Evolutionary conservation across 345 rosid species (phyloP).

Genomic region (Clarkia xantiana): DNA sequence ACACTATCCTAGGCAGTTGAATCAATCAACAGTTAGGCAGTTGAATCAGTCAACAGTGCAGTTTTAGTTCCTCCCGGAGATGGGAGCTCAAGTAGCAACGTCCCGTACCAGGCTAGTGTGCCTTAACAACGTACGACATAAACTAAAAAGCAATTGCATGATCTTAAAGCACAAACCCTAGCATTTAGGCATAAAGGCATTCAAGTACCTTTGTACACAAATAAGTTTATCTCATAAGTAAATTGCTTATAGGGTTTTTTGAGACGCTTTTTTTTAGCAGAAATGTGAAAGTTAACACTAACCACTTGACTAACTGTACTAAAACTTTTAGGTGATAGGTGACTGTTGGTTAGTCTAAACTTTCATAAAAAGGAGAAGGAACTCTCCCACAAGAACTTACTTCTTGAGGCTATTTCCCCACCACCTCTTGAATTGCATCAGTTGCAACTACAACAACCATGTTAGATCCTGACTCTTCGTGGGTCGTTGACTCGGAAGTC

Average conservation of each 20-base stretch:
- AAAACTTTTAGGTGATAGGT: no score
- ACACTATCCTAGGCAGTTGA: constrained; percentile 54
- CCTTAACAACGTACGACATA: constrained; percentile 54
- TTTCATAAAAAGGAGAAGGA: constrained; percentile 96
- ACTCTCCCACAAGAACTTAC: constrained; percentile 91
- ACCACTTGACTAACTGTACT: no score
- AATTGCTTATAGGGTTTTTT: background rate
- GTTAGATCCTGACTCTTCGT: no score
- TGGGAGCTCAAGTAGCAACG: constrained; percentile 23
- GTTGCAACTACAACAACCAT: constrained; percentile 19
- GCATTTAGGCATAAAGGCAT: constrained; percentile 93
- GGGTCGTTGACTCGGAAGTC: no score
- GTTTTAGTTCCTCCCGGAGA: constrained; percentile 34
- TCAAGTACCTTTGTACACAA: constrained; percentile 6
- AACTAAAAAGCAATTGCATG: constrained; percentile 92
- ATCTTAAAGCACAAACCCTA: constrained; percentile 93
- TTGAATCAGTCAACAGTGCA: constrained; percentile 44
- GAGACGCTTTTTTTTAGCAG: constrained; percentile 22
- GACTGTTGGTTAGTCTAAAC: no score
- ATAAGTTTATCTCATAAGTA: background rate
- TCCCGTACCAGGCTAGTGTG: constrained; percentile 36
- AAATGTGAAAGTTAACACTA: no score
- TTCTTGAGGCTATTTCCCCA: constrained; percentile 78
- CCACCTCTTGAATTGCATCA: constrained; percentile 74
- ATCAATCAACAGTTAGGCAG: constrained; percentile 51